Base-by-base conservation (phyloP, 2,329 filamentous ascomycete species). In the Setomelanomma holmii region DNA sequence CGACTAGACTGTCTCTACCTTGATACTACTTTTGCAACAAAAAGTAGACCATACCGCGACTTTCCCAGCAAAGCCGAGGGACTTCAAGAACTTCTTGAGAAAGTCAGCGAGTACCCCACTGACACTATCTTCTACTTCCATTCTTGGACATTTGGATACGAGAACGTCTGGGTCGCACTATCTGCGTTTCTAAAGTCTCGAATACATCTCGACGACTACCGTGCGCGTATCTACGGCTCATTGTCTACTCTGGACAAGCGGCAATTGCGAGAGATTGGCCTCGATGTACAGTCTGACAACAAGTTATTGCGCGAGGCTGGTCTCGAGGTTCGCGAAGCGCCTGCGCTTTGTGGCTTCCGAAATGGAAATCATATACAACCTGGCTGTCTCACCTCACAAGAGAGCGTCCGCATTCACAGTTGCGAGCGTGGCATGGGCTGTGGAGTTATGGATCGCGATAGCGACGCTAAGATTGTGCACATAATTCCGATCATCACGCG, bases 141-240 rank as follows among this genome's bases (percentile, higher is more conserved):
- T 50, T 85, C 91, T 1, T 96, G 93, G 92, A 97, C 93, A 0
- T 95, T 95, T 68, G 90, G 90, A 0, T 96, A 97, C 58, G 93
- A 98, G 70, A 89, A 96, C 45, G 91, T 96, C 0, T 97, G 92
- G 92, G 79, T 92, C 52, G 89, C 91, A 0, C 76, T 98, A 0
- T 87, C 91, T 0, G 83, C 86, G 19, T 84, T 86, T 10, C 77
- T 97, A 0, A 76, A 84, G 5, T 88, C 87, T 1, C 63, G 88
- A 79, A 84, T 96, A 1, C 93, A 97, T 64, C 84, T 97, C 2
- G 91, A 96, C 68, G 78, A 84, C 14, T 97, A 97, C 69, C 91
- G 93, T 61, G 79, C 88, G 66, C 76, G 81, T 1, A 80, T 97
- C 0, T 97, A 96, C 67, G 78, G 78, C 1, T 82, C 93, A 0